Evolutionary conservation across 2,329 filamentous ascomycete genomes (phyloP).

Genomic region (Cordyceps fumosorosea): DNA sequence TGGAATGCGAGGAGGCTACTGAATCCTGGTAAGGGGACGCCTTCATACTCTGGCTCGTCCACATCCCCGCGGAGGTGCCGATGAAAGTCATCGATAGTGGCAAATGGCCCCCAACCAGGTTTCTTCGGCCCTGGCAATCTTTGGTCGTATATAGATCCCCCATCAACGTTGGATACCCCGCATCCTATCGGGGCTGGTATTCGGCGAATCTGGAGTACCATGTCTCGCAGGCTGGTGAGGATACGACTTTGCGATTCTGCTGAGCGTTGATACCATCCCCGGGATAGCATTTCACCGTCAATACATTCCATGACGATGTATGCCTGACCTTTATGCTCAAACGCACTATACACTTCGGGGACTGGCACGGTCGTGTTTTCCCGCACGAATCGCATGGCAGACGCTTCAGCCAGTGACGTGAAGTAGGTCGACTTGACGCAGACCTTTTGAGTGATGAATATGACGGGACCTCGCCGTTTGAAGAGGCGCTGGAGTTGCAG

Average conservation of each 20-base stretch:
- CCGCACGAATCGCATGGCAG: not conserved
- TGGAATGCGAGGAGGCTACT: slow-evolving; percentile 16
- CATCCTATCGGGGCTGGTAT: not conserved
- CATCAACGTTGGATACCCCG: not conserved
- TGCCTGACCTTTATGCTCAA: not conserved
- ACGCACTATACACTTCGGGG: not conserved
- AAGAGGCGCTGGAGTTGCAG: not conserved
- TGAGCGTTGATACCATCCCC: not conserved
- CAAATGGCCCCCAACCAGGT: not conserved
- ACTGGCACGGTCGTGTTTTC: not conserved
- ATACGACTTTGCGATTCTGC: not conserved
- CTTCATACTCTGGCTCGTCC: not conserved
- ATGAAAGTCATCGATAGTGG: not conserved
- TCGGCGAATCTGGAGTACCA: not conserved
- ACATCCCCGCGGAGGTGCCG: not conserved
- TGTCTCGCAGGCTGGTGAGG: not conserved
- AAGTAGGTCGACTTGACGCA: not conserved
- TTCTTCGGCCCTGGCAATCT: not conserved
- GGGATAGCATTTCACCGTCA: not conserved
- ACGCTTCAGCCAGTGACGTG: not conserved
- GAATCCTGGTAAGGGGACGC: not conserved
- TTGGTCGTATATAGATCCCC: not conserved
- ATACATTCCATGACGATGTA: not conserved
- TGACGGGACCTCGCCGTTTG: not conserved
- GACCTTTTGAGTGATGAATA: not conserved